Evolutionary conservation across 768 basidiomycete species (phyloP).

Genomic region (Naganishia vaughanmartiniae): DNA sequence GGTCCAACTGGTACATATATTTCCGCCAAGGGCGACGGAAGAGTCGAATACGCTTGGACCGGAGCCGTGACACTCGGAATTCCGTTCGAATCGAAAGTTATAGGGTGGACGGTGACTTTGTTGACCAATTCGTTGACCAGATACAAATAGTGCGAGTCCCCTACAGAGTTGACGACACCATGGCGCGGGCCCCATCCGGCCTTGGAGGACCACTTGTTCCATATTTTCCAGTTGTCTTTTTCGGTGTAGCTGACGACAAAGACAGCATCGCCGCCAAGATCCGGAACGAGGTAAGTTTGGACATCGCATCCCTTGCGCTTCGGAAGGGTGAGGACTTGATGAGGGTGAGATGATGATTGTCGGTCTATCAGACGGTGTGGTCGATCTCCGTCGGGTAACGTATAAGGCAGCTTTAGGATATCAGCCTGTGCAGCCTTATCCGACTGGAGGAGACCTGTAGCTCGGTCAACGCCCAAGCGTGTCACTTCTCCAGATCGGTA

Average conservation of each 20-base stretch:
- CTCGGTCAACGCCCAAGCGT: slow-evolving; percentile 1
- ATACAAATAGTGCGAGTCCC: background rate
- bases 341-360: slow-evolving; percentile 20
- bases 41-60: slow-evolving; percentile 7
- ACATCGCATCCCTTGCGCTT: background rate
- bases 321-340: slow-evolving; percentile 23
- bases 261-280: slow-evolving; percentile 21
- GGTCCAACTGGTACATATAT: slow-evolving; percentile 16
- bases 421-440: background rate
- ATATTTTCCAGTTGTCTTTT: slow-evolving; percentile 11
- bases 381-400: background rate
- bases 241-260: slow-evolving; percentile 19
- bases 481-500: slow-evolving; percentile 24
- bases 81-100: background rate
- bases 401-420: background rate
- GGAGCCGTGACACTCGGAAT: background rate
- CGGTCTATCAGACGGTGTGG: slow-evolving; percentile 11
- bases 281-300: slow-evolving; percentile 18
- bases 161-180: slow-evolving; percentile 10
- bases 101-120: slow-evolving; percentile 14
- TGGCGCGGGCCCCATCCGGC: slow-evolving; percentile 23
- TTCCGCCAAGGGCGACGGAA: slow-evolving; percentile 4
- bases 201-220: background rate
- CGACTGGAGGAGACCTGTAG: slow-evolving; percentile 12
- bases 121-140: slow-evolving; percentile 26